phyloP scores from a whole-genome alignment of 306 rosid species.

The Quercus wislizeni region DNA sequence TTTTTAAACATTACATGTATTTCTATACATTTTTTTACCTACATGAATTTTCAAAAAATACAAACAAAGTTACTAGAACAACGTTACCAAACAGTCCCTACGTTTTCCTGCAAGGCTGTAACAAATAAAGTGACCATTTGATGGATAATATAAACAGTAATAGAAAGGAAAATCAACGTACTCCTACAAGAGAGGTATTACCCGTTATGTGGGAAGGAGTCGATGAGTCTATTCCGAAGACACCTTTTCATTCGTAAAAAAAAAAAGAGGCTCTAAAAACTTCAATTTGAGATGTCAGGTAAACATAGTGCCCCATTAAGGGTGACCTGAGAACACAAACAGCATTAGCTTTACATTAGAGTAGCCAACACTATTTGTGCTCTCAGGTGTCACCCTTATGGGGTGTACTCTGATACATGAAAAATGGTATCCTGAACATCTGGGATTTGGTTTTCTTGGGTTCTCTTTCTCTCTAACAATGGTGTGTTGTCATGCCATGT shows the following conservation, averaged over 20 bases:
- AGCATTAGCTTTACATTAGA: background rate
- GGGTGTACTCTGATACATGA: conserved; percentile 5
- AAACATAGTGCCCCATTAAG: conserved; percentile 26
- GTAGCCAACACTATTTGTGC: conserved; percentile 3
- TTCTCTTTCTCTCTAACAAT: background rate
- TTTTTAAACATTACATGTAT: too few species aligned
- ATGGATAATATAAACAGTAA: background rate
- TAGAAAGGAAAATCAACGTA: background rate
- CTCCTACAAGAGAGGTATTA: too few species aligned
- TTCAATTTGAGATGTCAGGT: background rate
- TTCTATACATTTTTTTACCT: too few species aligned
- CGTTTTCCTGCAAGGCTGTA: background rate
- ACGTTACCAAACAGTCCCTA: too few species aligned
- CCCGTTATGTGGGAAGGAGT: too few species aligned
- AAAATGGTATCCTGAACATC: background rate
- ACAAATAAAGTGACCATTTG: background rate
- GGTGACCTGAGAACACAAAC: conserved; percentile 50
- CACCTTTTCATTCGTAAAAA: background rate
- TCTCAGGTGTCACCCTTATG: conserved; percentile 37
- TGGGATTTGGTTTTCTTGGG: background rate
- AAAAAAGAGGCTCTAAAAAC: background rate
- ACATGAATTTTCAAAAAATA: too few species aligned
- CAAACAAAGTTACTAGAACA: too few species aligned
- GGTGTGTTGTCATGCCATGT: background rate
- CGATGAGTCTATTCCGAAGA: too few species aligned